Base-by-base conservation (phyloP, 371 early-diverging fungal species). In the Apophysomyces ossiformis region DNA sequence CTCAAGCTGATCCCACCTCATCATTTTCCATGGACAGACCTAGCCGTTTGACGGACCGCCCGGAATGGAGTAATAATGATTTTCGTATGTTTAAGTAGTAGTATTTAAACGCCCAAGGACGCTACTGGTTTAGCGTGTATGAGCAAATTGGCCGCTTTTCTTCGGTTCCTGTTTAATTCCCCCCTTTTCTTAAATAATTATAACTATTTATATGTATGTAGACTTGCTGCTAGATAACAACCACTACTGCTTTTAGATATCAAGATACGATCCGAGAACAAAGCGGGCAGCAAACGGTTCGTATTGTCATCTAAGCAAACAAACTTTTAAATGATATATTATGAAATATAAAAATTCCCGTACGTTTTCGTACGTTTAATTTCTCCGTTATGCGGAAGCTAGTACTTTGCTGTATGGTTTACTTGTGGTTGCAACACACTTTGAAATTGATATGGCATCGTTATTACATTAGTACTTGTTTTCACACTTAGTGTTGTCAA, bases 21-120 rank as follows among this genome's bases (percentile, higher is more conserved):
- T 62, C 43, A 6, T 59, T 47, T 15, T 12, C 66, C 21, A 57
- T 39, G 38, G 63, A 58, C 35, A 59, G 59, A 56, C 50, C 54
- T 35, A 21, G n/a, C 43, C 62, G 45, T 16, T 37, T 60, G 15
- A 47, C 60, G 1, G 45, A 61, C 8, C 61, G 32, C 18, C 69
- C 61, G n/a, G 69, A 69, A 58, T 69, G 69, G 69, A 64, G 61
- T 38, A 69, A 69, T 37, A 69, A 69, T 38, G 69, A 69, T 13
- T 69, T 61, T 45, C 65, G 69, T 16, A 69, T 69, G 69, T 69
- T 69, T 43, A 65, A 65, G 47, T 56, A n/a, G 47, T 56, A n/a
- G 0, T 50, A 50, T 50, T 9, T 32, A 50, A 4, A 21, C 21
- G 54, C 11, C 21, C 21, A 21, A 16, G 54, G 54, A 50, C 5